phyloP scores from a whole-genome alignment of 2,329 filamentous ascomycete species.

The Claviceps digitariae region DNA sequence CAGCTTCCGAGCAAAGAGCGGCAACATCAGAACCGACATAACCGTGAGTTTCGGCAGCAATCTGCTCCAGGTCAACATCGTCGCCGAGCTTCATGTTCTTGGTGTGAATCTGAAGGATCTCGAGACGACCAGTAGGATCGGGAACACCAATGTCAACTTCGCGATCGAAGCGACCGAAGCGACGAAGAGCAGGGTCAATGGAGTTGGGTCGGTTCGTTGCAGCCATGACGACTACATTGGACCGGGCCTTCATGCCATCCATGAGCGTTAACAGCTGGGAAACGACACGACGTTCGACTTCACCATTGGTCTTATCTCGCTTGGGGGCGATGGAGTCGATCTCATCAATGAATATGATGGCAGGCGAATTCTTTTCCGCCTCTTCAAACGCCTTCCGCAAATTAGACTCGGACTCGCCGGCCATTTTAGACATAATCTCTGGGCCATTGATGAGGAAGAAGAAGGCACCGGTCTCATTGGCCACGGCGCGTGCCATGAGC shows the following conservation, averaged over 20 bases:
- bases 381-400: conserved; percentile 98
- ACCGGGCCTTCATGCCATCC: conserved; percentile 99
- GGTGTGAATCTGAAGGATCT: conserved; percentile 98
- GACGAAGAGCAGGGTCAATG: conserved; percentile 91
- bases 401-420: conserved; percentile 97
- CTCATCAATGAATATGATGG: conserved; percentile 99
- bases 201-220: conserved; percentile 98
- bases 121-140: conserved; percentile 92
- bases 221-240: conserved; percentile 97
- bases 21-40: conserved; percentile 98
- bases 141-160: conserved; percentile 98
- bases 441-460: conserved; percentile 99
- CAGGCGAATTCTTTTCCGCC: conserved; percentile 97
- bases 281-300: conserved; percentile 96
- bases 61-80: conserved; percentile 92
- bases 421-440: conserved; percentile 99
- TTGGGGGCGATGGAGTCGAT: conserved; percentile 98
- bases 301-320: conserved; percentile 99
- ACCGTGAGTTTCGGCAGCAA: conserved; percentile 94
- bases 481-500: conserved; percentile 94
- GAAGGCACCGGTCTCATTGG: conserved; percentile 97
- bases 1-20: conserved; percentile 94
- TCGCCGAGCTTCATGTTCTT: conserved; percentile 99
- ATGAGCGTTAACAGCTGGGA: conserved; percentile 95
- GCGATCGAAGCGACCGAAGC: conserved; percentile 97